Evolutionary conservation across 2,329 filamentous ascomycete genomes (phyloP), one percentile per base, ranked within the genome.

Genomic region (Ambrosiella xylebori): DNA sequence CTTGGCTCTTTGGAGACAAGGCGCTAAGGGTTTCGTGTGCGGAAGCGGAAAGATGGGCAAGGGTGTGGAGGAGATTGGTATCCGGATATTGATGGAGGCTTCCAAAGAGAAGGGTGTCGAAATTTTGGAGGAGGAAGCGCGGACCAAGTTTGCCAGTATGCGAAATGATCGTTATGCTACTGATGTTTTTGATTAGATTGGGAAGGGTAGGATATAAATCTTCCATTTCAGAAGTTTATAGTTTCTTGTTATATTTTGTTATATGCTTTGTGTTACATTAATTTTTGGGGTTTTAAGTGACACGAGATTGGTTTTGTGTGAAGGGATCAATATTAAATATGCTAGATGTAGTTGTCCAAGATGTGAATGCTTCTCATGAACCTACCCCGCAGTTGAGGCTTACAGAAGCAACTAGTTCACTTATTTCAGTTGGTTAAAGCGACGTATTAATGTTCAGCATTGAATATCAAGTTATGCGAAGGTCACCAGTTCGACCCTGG

Each of bases 21-120:
- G 71, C 3, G 74, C 81, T 0, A 76, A 77, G 64, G 68, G 84
- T 0, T 87, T 79, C 64, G 76, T 86, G 1, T 88, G 84, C 65
- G 84, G 84, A 3, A 79, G 77, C 49, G 70, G 72, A 3, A 70
- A 69, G 12, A 69, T 81, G 1, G 76, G 74, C 15, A 71, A 73
- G 56, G 76, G 69, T 0, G 69, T 80, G 13, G 70, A 72, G 60
- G 69, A 71, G 5, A 69, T 69, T 3, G 68, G 65, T 51, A 58
- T 73, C 13, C 64, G 64, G 54, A 67, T 73, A 27, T 67, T 71
- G 5, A 64, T 68, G 35, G 68, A 70, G 56, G 64, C 62, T 11
- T 64, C 64, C 57, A 63, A 63, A 61, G 67, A 66, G 60, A 65
- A 65, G 36, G 65, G 61, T 9, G 66, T 65, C 7, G 66, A 68